These are phyloP conservation scores for Maudiozyma turicensis DNA, from an alignment of 805 yeast species.

Conservation along the genomic window DNA sequence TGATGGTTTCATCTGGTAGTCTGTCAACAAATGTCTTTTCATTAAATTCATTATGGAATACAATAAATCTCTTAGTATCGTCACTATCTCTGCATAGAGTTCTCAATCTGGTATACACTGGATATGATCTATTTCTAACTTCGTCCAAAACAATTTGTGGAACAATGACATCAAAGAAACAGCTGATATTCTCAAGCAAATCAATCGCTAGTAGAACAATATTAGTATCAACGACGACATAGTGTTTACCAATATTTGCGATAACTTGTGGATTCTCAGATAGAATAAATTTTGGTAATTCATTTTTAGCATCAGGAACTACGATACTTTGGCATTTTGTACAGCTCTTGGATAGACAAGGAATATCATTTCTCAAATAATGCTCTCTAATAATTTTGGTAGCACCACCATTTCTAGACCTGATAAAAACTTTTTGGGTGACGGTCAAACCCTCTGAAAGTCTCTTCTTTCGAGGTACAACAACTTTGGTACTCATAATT, in stretches of 20 bases:
- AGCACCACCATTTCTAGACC: conserved; percentile 85
- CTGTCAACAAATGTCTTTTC: conserved; percentile 60
- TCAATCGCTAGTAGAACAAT: conserved; percentile 84
- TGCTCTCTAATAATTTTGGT: conserved; percentile 86
- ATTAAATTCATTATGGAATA: conserved; percentile 88
- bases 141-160: conserved; percentile 95
- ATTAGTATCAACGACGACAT: conserved; percentile 79
- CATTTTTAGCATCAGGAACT: conserved; percentile 55
- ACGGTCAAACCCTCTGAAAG: conserved; percentile 49
- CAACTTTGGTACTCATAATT: conserved; percentile 11
- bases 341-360: conserved; percentile 76
- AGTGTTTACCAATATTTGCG: conserved; percentile 55
- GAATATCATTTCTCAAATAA: conserved; percentile 83
- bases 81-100: conserved; percentile 50
- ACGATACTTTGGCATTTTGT: conserved; percentile 44
- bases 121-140: conserved; percentile 76
- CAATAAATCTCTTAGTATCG: conserved; percentile 68
- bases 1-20: conserved; percentile 55
- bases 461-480: conserved; percentile 32
- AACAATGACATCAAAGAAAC: conserved; percentile 82
- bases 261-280: conserved; percentile 48
- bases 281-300: conserved; percentile 55
- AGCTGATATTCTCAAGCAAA: conserved; percentile 63
- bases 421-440: conserved; percentile 81
- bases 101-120: conserved; percentile 78